These are phyloP conservation scores for Russula sp. DNA, from an alignment of 768 basidiomycete species.

Conservation along the genomic window DNA sequence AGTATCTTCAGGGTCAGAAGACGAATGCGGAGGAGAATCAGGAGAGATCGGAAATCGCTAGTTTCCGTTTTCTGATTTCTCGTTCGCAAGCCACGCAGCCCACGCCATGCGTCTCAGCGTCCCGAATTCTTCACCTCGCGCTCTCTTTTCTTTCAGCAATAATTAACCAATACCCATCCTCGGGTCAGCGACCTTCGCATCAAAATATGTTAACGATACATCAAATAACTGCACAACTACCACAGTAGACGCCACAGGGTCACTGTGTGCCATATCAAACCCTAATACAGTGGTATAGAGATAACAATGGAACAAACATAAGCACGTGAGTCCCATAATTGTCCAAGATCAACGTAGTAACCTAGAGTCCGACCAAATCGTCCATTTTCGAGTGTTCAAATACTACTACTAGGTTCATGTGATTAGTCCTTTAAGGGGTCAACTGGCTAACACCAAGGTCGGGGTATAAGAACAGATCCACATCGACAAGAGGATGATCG, in stretches of 20 bases:
- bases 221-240: not conserved
- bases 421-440: not conserved
- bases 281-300: not conserved
- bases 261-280: not conserved
- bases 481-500: slow-evolving; percentile 1
- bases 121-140: no score
- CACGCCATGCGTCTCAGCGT: no score
- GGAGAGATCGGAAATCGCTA: no score
- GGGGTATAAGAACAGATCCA: slow-evolving; percentile 18
- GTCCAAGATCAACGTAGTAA: not conserved
- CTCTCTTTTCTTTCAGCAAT: no score
- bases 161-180: no score
- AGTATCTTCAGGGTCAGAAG: no score
- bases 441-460: not conserved
- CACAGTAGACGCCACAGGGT: no score
- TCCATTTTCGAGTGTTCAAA: not conserved
- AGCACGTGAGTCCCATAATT: not conserved
- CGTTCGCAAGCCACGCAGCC: no score
- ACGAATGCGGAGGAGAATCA: no score
- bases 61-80: no score
- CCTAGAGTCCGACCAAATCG: not conserved
- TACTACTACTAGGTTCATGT: not conserved
- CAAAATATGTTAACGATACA: not conserved
- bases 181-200: no score
- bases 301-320: not conserved